phyloP scores from a whole-genome alignment of 2,329 filamentous ascomycete species.

The Dactylellina parvicollis region DNA sequence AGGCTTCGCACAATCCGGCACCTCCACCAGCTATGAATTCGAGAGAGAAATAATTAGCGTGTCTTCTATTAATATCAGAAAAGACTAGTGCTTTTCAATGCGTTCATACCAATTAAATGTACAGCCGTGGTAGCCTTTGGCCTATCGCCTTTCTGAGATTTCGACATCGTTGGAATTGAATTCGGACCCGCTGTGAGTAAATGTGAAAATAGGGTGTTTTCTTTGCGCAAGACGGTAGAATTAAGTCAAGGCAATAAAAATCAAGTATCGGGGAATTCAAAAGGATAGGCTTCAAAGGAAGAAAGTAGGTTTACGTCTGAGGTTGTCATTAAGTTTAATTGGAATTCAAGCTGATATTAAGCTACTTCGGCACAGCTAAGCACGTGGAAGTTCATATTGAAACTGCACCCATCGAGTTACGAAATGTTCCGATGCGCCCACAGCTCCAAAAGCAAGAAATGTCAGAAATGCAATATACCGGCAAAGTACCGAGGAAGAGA shows the following conservation, averaged over 20 bases:
- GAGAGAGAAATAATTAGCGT: slow-evolving; percentile 52
- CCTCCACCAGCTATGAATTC: slow-evolving; percentile 80
- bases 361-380: slow-evolving; percentile 42
- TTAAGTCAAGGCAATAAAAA: slow-evolving; percentile 3
- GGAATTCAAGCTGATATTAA: slow-evolving; percentile 34
- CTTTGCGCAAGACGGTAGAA: neutral
- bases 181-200: neutral
- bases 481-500: slow-evolving; percentile 53
- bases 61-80: slow-evolving; percentile 36
- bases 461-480: slow-evolving; percentile 13
- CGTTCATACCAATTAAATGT: slow-evolving; percentile 48
- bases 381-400: slow-evolving; percentile 37
- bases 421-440: slow-evolving; percentile 47
- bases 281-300: slow-evolving; percentile 7
- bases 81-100: neutral
- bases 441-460: slow-evolving; percentile 18
- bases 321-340: slow-evolving; percentile 46
- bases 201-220: neutral
- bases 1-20: slow-evolving; percentile 99
- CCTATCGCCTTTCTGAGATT: slow-evolving; percentile 52
- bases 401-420: slow-evolving; percentile 17
- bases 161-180: slow-evolving; percentile 35
- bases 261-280: neutral
- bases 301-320: slow-evolving; percentile 21
- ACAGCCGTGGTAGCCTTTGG: slow-evolving; percentile 53